Base-by-base conservation (phyloP, 2,329 filamentous ascomycete species). In the Cucurbitaria berberidis region DNA sequence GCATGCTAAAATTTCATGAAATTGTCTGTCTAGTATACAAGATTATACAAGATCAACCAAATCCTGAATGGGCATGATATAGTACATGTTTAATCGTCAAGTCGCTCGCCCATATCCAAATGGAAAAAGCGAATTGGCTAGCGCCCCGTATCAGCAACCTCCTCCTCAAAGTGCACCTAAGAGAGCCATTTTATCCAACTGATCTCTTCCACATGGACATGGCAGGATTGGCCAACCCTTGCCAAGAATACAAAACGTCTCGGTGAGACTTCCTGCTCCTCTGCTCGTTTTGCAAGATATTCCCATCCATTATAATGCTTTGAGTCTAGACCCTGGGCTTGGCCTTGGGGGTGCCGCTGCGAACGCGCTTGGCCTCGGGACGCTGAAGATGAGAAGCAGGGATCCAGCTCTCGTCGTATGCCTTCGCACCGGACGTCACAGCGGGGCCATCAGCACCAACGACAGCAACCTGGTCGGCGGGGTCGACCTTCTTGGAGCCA, bases 341-440 rank as follows among this genome's bases (percentile, higher is more conserved):
- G 29, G 66, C 64, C 68, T 76, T 77, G 18, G 74, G 73, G 9
- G 74, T 76, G 8, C 74, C 74, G 59, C 76, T 79, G 70, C 84
- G 83, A 50, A 87, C 81, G 64, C 85, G 82, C 66, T 81, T 81
- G 41, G 85, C 89, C 64, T 89, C 83, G 32, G 93, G 93, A 66
- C 90, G 88, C 81, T 93, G 90, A 76, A 97, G 86, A 78, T 98
- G 93, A 75, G 89, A 86, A 58, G 87, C 86, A 26, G 93, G 92
- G 67, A 97, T 96, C 93, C 93, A 97, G 81, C 88, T 91, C 81
- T 93, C 89, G 69, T 96, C 93, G 77, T 93, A 96, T 56, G 83
- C 83, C 80, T 90, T 90, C 56, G 87, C 82, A 54, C 87, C 85
- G 60, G 85, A 86, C 51, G 88, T 84, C 52, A 87, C 85, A 58